Percentiles rank a stretch among this genome's conserved stretches.
Conservation (phyloP, 495 filamentous ascomycete species). For the Delitschia confertaspora region DNA sequence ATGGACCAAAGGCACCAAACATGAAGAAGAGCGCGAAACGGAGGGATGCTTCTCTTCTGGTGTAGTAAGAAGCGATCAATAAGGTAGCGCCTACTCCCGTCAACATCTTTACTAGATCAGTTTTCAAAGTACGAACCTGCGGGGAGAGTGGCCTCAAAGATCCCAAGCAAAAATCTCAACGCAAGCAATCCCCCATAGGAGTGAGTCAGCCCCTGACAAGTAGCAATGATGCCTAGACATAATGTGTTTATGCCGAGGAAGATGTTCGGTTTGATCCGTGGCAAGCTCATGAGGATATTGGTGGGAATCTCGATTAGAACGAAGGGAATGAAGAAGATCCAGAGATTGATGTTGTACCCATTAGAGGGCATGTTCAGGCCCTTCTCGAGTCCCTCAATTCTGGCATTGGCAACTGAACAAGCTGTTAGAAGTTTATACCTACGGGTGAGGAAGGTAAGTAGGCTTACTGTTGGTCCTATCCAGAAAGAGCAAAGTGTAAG, state of each 20-base stretch:
- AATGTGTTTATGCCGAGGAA: constrained; percentile 24
- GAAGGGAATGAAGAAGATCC: constrained; percentile 26
- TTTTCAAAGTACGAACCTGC: constrained; percentile 9
- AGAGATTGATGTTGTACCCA: constrained; percentile 19
- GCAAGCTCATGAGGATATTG: constrained; percentile 23
- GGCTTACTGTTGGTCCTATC: constrained; percentile 25
- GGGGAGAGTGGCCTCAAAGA: constrained; percentile 25
- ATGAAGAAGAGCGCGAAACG: constrained; percentile 23
- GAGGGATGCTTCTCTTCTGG: constrained; percentile 18
- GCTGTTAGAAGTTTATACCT: constrained; percentile 8
- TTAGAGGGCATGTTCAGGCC: constrained; percentile 17
- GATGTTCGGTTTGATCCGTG: constrained; percentile 17
- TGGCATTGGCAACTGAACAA: constrained; percentile 23
- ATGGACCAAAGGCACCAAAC: constrained; percentile 21
- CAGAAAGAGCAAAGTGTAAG: constrained; percentile 22
- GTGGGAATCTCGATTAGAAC: constrained; percentile 24
- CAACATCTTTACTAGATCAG: background rate
- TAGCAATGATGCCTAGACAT: constrained; percentile 20
- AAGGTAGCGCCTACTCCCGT: constrained; percentile 18
- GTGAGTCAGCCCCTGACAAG: constrained; percentile 16
- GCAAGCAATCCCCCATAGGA: constrained; percentile 21
- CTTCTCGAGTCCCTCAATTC: constrained; percentile 24
- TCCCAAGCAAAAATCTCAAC: constrained; percentile 23
- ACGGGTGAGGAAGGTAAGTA: too few species aligned
- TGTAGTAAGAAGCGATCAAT: constrained; percentile 21